These are phyloP conservation scores for Diaporthe vexans DNA, from an alignment of 2,329 filamentous ascomycete genomes.

Conservation along the genomic window DNA sequence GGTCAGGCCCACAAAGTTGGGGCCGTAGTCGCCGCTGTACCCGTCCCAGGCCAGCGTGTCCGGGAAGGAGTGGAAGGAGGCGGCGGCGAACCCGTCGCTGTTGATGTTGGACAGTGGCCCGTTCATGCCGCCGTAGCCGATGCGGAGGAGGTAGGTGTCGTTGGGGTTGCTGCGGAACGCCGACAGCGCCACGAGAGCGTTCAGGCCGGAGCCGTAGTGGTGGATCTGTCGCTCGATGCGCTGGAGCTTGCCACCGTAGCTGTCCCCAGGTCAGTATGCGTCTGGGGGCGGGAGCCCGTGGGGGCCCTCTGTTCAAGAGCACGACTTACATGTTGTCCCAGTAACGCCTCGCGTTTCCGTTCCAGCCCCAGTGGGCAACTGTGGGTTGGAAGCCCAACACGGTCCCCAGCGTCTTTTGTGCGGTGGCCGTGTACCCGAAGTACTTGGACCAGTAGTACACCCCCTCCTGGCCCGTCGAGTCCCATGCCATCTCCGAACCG, in stretches of 20 bases:
- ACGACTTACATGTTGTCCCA: conserved; percentile 68
- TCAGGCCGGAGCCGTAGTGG: conserved; percentile 72
- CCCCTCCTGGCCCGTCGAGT: conserved; percentile 73
- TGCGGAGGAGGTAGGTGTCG: conserved; percentile 65
- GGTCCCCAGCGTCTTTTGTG: conserved; percentile 64
- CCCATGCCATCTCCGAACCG: conserved; percentile 74
- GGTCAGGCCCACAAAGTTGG: conserved; percentile 65
- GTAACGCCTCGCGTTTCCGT: conserved; percentile 71
- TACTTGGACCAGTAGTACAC: conserved; percentile 72
- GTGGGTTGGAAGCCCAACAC: conserved; percentile 70
- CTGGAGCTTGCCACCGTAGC: conserved; percentile 58
- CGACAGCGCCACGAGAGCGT: conserved; percentile 67
- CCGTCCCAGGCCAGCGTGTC: conserved; percentile 69
- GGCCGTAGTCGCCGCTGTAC: conserved; percentile 70
- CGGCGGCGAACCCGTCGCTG: conserved; percentile 65
- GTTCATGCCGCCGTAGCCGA: conserved; percentile 67
- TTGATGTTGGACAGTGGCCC: conserved; percentile 70
- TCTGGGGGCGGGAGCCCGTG: background rate
- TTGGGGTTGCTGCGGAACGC: conserved; percentile 62
- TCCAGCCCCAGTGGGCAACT: conserved; percentile 73
- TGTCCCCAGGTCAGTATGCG: conserved; percentile 39
- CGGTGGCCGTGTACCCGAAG: conserved; percentile 62
- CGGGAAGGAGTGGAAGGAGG: conserved; percentile 70
- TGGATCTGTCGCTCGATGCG: conserved; percentile 67
- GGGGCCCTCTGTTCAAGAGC: too few relatives aligned